These are phyloP conservation scores for Sideroxylon spinosum DNA, from an alignment of 179 eudicot species.

Conservation along the genomic window DNA sequence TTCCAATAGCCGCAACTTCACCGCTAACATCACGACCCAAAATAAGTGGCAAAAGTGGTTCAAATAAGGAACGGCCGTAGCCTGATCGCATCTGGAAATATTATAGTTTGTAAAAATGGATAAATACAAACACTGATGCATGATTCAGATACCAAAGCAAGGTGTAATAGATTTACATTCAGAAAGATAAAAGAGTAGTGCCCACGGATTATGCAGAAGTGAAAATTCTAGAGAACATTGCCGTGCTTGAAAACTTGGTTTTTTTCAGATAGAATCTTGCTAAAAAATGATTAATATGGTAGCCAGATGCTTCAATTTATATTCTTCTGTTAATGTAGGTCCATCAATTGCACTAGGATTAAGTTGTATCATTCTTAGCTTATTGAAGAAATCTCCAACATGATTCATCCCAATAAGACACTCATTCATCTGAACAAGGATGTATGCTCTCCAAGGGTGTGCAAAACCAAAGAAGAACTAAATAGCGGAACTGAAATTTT, in stretches of 20 bases:
- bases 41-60: constrained; percentile 77
- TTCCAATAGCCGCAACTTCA: constrained; percentile 86
- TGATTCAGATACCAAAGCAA: background rate
- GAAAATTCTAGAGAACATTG: background rate
- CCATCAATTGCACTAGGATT: background rate
- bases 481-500: background rate
- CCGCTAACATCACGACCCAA: constrained; percentile 99
- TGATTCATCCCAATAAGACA: background rate
- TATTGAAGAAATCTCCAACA: background rate
- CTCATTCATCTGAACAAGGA: background rate
- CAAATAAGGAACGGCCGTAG: constrained; percentile 84
- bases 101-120: constrained; percentile 9
- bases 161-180: background rate
- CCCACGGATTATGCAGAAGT: background rate
- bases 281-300: background rate
- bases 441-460: background rate
- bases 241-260: constrained; percentile 1
- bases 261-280: background rate
- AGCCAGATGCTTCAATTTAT: background rate
- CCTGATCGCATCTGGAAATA: constrained; percentile 89
- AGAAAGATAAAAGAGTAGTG: background rate
- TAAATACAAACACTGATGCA: background rate
- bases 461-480: background rate
- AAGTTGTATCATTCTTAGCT: background rate
- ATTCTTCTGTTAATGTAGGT: background rate